Base-by-base conservation (phyloP, 768 basidiomycete genomes). In the Omphalotus guepiniiformis region DNA sequence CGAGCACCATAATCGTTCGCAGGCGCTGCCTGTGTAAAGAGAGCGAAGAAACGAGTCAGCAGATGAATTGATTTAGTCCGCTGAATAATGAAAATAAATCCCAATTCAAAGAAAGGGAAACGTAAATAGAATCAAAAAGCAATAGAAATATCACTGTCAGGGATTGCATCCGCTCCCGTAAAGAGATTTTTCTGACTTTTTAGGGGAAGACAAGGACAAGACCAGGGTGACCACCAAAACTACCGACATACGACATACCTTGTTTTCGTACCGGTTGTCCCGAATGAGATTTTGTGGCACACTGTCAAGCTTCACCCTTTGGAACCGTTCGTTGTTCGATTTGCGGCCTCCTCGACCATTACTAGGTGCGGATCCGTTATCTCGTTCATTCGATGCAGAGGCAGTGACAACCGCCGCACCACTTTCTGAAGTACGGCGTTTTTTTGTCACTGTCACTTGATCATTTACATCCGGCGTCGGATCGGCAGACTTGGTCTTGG, bases 1-100 rank as follows among this genome's bases (percentile, higher is more conserved):
- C 75, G 77, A 25, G 82, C 84, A 16, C 95, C 95, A 55, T 99
- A 99, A 61, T 98, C 96, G 52, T 83, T 83, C 19, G 53, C 53
- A 1, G 73, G 72, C 0, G 79, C 90, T 2, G 80, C 74, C 88
- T 86, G 53, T n/a, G n/a, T n/a, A n/a, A n/a, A n/a, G n/a, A 37
- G 16, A 38, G 36, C 6, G 21, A 7, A 38, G 21, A 16, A 15
- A 19, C 25, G 7, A 39, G 11, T 2, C 6, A 9, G 21, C 21
- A 39, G 38, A 7, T 12, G 25, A 9, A 3, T 8, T 11, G 16
- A 23, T n/a, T n/a, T n/a, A n/a, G n/a, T n/a, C n/a, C n/a, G n/a
- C n/a, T 42, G 12, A 42, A 27, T 27, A 21, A 27, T 11, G 15
- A 11, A 29, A 27, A 22, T 29, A 8, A 4, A 29, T 5, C 11